Base-by-base conservation (phyloP, 345 rosid species). In the Isatis tinctoria region DNA sequence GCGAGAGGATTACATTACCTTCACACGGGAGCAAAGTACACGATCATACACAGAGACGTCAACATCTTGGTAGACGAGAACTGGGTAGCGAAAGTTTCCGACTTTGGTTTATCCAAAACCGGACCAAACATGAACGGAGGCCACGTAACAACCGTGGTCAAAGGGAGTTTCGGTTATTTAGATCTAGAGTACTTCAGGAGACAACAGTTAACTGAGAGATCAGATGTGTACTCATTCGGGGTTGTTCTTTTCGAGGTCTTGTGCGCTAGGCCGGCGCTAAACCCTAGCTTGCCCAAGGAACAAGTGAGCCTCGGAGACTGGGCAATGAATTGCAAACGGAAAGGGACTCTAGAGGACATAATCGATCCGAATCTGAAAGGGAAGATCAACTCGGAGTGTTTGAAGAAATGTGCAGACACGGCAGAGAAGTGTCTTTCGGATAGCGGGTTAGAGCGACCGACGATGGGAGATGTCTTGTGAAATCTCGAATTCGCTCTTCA, bases 31-130 rank as follows among this genome's bases (percentile, higher is more conserved):
- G 96, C 99, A 0, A 84, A 85, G 69, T 87, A 89, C 81, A 88
- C 96, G 7, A 94, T 94, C 69, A 92, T 92, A 67, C 99, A 94
- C 79, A 74, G 99, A 47, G 99, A 92, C 60, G 97, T 95, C 1
- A 92, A 95, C 84, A 92, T 90, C 49, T 85, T 90, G 6, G 22
- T 92, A 20, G 96, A 95, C 28, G 93, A 88, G 74, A 88, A 95
- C 13, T 86, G 88, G 89, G 90, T 87, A 6, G 97, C 98, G 0
- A 88, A 94, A 64, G 96, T 88, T 40, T 94, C 96, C 0, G 96
- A 92, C 0, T 94, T 94, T 11, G 96, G 96, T 43, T 78, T 94
- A 5, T 90, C 90, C 0, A 88, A 94, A 81, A 91, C 89, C 0
- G 95, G 96, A 54, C 91, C 96, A 4, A 24, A 59, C 45, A 20